Evolutionary conservation across 176 grass and related monocot genomes (phyloP).

Genomic region (Calamus simplicifolius): DNA sequence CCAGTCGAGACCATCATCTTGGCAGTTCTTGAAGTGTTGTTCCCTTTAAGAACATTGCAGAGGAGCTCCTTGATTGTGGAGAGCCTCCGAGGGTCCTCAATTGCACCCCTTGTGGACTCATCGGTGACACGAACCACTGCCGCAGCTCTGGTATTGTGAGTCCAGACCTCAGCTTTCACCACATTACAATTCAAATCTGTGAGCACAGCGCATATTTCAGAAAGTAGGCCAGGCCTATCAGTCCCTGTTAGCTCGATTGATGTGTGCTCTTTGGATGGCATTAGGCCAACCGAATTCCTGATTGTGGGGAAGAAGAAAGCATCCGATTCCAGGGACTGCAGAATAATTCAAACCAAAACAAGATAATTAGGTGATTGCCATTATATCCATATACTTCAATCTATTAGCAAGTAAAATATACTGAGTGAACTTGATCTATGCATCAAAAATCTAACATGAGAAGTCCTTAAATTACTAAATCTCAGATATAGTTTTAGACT

Average conservation of each 20-base stretch:
- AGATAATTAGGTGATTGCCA: too few species aligned
- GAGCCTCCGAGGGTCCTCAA: constrained; percentile 33
- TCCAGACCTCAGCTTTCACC: constrained; percentile 66
- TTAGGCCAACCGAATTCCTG: constrained; percentile 49
- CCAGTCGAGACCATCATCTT: neutral
- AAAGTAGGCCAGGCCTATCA: constrained; percentile 70
- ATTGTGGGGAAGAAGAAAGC: constrained; percentile 49
- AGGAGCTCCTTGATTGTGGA: constrained; percentile 45
- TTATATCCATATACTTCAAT: too few species aligned
- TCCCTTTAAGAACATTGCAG: constrained; percentile 41
- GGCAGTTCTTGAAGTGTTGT: constrained; percentile 7
- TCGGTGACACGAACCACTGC: constrained; percentile 65
- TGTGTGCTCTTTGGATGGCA: constrained; percentile 53
- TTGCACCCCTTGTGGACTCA: constrained; percentile 18
- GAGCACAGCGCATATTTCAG: constrained; percentile 79
- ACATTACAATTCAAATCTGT: constrained; percentile 39
- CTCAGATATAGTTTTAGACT: too few species aligned
- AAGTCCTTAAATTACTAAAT: neutral
- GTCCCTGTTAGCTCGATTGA: constrained; percentile 69
- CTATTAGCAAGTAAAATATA: too few species aligned
- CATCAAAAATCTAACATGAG: neutral
- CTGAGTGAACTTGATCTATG: neutral
- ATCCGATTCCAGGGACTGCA: constrained; percentile 62
- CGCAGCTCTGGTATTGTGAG: constrained; percentile 70
- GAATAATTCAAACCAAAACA: neutral